phyloP scores from a whole-genome alignment of 805 yeast genomes.

The Kregervanrija pseudodelftensis region DNA sequence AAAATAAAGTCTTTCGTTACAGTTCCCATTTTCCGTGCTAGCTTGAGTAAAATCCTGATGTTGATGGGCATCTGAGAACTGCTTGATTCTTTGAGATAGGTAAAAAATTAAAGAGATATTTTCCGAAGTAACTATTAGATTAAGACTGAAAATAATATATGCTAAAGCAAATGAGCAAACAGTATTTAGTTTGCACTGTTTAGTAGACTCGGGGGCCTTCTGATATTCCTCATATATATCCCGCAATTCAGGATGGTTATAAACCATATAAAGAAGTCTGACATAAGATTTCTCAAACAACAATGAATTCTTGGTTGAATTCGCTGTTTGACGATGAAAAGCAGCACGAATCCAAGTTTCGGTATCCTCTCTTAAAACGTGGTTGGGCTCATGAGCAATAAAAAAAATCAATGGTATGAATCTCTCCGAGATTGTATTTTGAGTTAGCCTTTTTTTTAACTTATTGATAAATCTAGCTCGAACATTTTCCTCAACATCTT shows the following conservation, averaged over 20 bases:
- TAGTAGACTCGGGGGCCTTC: constrained; percentile 2
- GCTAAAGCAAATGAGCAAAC: constrained; percentile 48
- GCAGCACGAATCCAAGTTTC: constrained; percentile 69
- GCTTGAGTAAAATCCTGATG: constrained; percentile 61
- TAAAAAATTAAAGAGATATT: constrained; percentile 71
- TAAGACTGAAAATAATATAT: constrained; percentile 54
- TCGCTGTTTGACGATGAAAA: constrained; percentile 29
- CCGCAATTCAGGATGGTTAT: constrained; percentile 66
- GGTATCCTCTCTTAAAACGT: constrained; percentile 39
- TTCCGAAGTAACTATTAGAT: constrained; percentile 51
- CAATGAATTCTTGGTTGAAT: constrained; percentile 31
- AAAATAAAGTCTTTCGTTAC: constrained; percentile 43
- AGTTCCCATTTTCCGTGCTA: constrained; percentile 28
- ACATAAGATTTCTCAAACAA: constrained; percentile 61
- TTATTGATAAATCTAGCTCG: constrained; percentile 43
- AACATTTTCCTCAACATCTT: constrained; percentile 57
- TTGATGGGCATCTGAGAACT: constrained; percentile 54
- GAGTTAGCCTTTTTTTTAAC: constrained; percentile 44
- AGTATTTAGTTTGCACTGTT: constrained; percentile 3
- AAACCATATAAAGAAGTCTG: constrained; percentile 59
- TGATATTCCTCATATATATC: constrained; percentile 28
- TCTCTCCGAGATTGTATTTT: constrained; percentile 50
- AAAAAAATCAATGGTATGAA: constrained; percentile 65
- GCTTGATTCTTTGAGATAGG: constrained; percentile 71
- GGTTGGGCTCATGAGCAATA: constrained; percentile 69